A percentile compares a stretch with the other conserved stretches of the same genome.
These are phyloP conservation scores for Halophytophthora polymorphica DNA, from an alignment of 352 stramenopile genomes.

Conservation along the genomic window DNA sequence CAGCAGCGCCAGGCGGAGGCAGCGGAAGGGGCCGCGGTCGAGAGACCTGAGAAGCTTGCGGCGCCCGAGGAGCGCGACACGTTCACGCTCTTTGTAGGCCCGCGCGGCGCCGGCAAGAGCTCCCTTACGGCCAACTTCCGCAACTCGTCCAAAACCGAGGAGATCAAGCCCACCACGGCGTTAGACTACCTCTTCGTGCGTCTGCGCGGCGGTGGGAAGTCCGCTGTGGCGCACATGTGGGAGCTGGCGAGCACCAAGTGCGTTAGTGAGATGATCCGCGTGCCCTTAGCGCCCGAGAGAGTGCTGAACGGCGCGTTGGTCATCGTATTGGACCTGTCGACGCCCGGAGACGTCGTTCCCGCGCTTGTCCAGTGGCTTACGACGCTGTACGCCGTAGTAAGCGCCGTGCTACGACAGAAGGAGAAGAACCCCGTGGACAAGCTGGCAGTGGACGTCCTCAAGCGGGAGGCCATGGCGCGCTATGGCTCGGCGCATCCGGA, in stretches of 20 bases:
- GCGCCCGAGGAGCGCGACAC: constrained; percentile 58
- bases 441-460: constrained; percentile 45
- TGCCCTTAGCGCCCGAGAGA: constrained; percentile 75
- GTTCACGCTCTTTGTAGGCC: constrained; percentile 67
- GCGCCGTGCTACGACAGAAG: constrained; percentile 56
- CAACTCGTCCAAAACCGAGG: constrained; percentile 66
- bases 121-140: constrained; percentile 69
- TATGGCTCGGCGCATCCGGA: constrained; percentile 69
- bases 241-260: constrained; percentile 84
- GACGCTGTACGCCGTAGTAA: constrained; percentile 46
- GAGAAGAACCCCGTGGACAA: constrained; percentile 73
- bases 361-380: constrained; percentile 79
- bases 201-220: constrained; percentile 47
- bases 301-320: constrained; percentile 76
- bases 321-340: constrained; percentile 82
- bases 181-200: constrained; percentile 91
- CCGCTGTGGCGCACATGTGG: constrained; percentile 88
- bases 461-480: constrained; percentile 43
- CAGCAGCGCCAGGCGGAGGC: constrained; percentile 13
- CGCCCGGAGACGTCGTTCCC: constrained; percentile 72
- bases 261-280: constrained; percentile 79
- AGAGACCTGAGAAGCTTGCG: constrained; percentile 15
- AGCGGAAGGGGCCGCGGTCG: constrained; percentile 14
- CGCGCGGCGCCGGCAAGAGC: constrained; percentile 75
- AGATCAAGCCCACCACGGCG: constrained; percentile 89